Evolutionary conservation across 768 basidiomycete genomes (phyloP), one percentile per base, ranked within the genome.

Genomic region (Omphalotus guepiniiformis): DNA sequence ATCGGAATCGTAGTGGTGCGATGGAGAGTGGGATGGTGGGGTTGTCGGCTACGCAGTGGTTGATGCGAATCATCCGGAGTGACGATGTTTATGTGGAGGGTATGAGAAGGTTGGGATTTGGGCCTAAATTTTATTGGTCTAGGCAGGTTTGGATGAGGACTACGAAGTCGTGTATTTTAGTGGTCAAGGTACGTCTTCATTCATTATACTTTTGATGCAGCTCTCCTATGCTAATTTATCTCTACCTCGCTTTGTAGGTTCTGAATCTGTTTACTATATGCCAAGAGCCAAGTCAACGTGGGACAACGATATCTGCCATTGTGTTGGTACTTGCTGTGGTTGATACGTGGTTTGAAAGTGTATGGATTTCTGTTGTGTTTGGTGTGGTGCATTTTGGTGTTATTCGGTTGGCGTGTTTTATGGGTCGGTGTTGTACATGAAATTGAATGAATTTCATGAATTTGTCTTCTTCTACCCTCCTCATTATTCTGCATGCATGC

Each of bases 81-180:
- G n/a, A n/a, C n/a, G n/a, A n/a, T n/a, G n/a, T n/a, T n/a, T n/a
- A n/a, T n/a, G n/a, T n/a, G n/a, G n/a, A n/a, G n/a, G n/a, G n/a
- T n/a, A n/a, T n/a, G n/a, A n/a, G n/a, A n/a, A n/a, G n/a, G n/a
- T n/a, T n/a, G n/a, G n/a, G n/a, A n/a, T n/a, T n/a, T n/a, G n/a
- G n/a, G n/a, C n/a, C n/a, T n/a, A n/a, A n/a, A n/a, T n/a, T n/a
- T n/a, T n/a, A n/a, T n/a, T n/a, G n/a, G n/a, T n/a, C n/a, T n/a
- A n/a, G n/a, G n/a, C n/a, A n/a, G n/a, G 1, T 45, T 23, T 54
- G 49, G 59, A 51, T 49, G 41, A 55, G 56, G 43, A 42, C 52
- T 9, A 25, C 58, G 29, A 64, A 65, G 51, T 61, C 62, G 16
- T 60, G 55, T 39, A 50, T 66, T 6, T 53, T 66, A 29, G 49